Evolutionary conservation across 2,329 filamentous ascomycete species (phyloP), one percentile per base, ranked within the genome.

Genomic region (Paecilomyces dactylethromorphus): DNA sequence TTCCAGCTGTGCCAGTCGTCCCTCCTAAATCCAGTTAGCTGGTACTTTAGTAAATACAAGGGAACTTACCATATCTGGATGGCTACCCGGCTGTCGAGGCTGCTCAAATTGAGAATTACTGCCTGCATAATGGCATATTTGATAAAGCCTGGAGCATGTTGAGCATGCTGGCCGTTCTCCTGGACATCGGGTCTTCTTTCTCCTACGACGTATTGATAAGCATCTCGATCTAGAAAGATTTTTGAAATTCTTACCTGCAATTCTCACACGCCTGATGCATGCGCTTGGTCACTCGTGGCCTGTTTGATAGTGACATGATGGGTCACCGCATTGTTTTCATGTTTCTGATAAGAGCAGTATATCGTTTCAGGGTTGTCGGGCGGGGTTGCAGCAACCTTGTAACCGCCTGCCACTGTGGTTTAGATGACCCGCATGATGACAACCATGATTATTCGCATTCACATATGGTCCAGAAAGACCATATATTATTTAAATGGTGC

Each of bases 131-230:
- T 55, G 54, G 56, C 63, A 66, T 24, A 26, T 53, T 54, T 66
- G 64, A 45, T 49, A 49, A 15, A 66, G 63, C 18, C 64, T 58
- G 11, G 59, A 56, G 53, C 64, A 66, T n/a, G 56, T 64, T 51
- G 64, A 66, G 33, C 64, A 66, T 7, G 61, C 31, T 6, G 64
- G 64, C 39, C 56, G 62, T 35, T 66, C 62, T n/a, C 64, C 64
- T 15, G 64, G 64, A 57, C 64, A 66, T 18, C 64, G 62, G 18
- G 59, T 63, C 58, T 66, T 66, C 55, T 66, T 66, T 35, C 60
- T 53, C 59, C 64, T 66, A 8, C 4, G 24, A 35, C 24, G 50
- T 54, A 35, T 18, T 18, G 8, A 29, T 62, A 26, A 56, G 52
- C 33, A 55, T 57, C 29, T 26, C n/a, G n/a, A 22, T 13, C 21